Evolutionary conservation across 345 rosid species (phyloP).

Genomic region (Pistacia integerrima): DNA sequence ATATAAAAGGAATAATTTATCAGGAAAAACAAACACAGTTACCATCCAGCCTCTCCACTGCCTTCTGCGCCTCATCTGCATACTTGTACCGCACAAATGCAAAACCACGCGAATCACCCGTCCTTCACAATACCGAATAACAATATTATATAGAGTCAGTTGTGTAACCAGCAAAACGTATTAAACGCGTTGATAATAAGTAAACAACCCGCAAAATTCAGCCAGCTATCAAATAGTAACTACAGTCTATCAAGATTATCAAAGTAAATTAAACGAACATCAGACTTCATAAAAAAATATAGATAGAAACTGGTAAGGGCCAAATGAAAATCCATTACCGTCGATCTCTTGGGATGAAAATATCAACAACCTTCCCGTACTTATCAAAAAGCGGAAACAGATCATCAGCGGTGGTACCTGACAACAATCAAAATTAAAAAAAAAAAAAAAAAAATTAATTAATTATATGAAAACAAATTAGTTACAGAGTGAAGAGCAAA

Average conservation of each 20-base stretch:
- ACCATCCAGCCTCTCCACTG: conserved; percentile 79
- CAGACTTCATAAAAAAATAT: background rate
- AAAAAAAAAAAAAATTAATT: conserved; percentile 2
- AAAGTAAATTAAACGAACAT: background rate
- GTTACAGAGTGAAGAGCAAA: background rate
- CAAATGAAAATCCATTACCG: conserved; percentile 37
- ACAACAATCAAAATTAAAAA: conserved; percentile 6
- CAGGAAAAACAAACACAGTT: background rate
- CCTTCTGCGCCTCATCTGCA: conserved; percentile 76
- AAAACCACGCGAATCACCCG: conserved; percentile 72
- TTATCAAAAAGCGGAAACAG: conserved; percentile 81
- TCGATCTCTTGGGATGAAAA: conserved; percentile 84
- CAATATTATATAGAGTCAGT: background rate
- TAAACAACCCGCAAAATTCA: background rate
- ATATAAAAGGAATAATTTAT: background rate
- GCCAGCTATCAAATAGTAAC: no score
- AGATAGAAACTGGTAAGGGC: background rate
- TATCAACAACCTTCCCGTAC: conserved; percentile 89
- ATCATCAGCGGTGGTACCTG: conserved; percentile 88
- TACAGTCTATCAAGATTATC: no score
- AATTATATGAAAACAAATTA: background rate
- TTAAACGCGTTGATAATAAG: no score
- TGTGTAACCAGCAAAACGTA: background rate
- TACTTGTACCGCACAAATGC: conserved; percentile 79
- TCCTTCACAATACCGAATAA: conserved; percentile 25